These are phyloP conservation scores for Licmophora abbreviata DNA, from an alignment of 108 stramenopile species.

Conservation along the genomic window DNA sequence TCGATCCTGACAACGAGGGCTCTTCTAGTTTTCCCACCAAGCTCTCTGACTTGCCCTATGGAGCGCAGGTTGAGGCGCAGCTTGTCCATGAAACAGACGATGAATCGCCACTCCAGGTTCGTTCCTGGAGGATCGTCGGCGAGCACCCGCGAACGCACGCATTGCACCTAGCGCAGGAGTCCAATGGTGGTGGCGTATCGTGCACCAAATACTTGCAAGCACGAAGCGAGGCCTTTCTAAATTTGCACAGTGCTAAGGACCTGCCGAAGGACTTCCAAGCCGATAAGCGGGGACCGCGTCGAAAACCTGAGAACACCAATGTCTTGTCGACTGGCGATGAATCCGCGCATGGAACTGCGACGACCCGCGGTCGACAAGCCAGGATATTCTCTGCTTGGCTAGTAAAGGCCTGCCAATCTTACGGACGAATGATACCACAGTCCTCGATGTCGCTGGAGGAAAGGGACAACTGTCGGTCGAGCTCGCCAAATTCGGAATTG, in stretches of 20 bases:
- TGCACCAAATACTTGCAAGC: constrained; percentile 48
- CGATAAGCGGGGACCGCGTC: no score
- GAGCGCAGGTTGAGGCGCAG: constrained; percentile 26
- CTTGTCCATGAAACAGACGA: constrained; percentile 10
- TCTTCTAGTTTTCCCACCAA: constrained; percentile 66
- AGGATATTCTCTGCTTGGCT: constrained; percentile 61
- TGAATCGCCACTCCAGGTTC: constrained; percentile 19
- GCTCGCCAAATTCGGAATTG: constrained; percentile 32
- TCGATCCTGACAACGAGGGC: constrained; percentile 12
- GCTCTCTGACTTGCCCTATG: constrained; percentile 42
- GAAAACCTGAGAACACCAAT: no score
- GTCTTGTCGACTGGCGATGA: no score
- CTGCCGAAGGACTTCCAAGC: no score
- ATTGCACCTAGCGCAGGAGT: constrained; percentile 17
- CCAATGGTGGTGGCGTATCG: constrained; percentile 36
- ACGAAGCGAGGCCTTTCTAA: constrained; percentile 27
- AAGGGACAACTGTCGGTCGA: constrained; percentile 62
- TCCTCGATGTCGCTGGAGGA: constrained; percentile 66
- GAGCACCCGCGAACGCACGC: constrained; percentile 46
- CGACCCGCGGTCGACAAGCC: constrained; percentile 40
- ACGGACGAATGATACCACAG: constrained; percentile 10
- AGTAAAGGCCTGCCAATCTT: constrained; percentile 19
- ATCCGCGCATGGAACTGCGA: constrained; percentile 37
- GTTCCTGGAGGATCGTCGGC: constrained; percentile 34
- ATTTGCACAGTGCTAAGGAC: no score